phyloP scores from a whole-genome alignment of 176 grass and related monocot genomes.

The Carex pumila region DNA sequence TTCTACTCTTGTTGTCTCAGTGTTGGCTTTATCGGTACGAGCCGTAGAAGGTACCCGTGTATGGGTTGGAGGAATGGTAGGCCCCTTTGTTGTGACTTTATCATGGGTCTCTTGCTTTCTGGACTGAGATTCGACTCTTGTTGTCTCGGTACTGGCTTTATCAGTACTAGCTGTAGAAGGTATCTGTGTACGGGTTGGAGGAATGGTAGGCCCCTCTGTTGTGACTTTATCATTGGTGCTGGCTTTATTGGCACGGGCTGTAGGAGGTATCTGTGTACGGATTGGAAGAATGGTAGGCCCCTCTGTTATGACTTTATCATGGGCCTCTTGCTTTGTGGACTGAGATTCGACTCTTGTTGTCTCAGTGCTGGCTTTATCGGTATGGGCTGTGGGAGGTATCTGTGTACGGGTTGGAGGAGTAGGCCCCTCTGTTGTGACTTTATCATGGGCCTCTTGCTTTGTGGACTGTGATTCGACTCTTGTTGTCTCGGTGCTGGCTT shows the following conservation, averaged over 20 bases:
- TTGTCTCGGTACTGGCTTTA: neutral
- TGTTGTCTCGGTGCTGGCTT: slow-evolving; percentile 6
- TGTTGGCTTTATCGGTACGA: slow-evolving; percentile 4
- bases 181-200: neutral
- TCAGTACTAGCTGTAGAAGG: neutral
- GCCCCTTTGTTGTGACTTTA: neutral
- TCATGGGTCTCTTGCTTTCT: neutral
- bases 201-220: neutral
- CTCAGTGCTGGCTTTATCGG: too few relatives aligned
- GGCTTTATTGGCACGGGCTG: neutral
- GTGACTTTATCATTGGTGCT: neutral
- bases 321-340: too few relatives aligned
- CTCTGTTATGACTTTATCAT: too few relatives aligned
- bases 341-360: too few relatives aligned
- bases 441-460: too few relatives aligned
- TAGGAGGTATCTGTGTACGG: neutral
- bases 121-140: slow-evolving; percentile 1
- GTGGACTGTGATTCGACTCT: neutral
- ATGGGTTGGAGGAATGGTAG: neutral
- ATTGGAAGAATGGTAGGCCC: neutral
- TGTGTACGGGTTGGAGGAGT: too few relatives aligned
- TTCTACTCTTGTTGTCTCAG: slow-evolving; percentile 11
- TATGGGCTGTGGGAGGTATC: too few relatives aligned
- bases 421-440: too few relatives aligned
- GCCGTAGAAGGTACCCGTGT: neutral